Conservation (phyloP, 495 filamentous ascomycete genomes). For the Chaetomidium leptoderma region DNA sequence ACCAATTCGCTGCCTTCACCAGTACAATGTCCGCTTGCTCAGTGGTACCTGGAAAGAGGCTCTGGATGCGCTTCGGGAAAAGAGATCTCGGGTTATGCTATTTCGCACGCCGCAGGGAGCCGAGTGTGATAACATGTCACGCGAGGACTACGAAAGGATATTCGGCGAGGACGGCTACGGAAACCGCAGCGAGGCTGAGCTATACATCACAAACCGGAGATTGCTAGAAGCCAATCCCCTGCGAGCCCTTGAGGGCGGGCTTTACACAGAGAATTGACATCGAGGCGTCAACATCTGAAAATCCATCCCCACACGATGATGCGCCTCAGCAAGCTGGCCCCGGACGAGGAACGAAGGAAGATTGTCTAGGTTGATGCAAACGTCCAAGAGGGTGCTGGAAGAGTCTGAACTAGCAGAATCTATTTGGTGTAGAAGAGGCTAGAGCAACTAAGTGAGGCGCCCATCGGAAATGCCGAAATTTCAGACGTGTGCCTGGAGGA, state of each 20-base stretch:
- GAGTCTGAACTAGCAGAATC: no score
- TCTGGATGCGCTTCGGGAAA: constrained; percentile 9
- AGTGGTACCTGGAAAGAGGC: constrained; percentile 10
- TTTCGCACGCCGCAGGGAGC: background rate
- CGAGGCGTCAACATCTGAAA: no score
- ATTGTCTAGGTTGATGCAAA: no score
- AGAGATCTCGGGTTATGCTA: background rate
- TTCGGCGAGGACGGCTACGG: background rate
- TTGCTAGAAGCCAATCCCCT: background rate
- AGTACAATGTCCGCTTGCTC: background rate
- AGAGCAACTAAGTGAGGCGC: no score
- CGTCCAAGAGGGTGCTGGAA: no score
- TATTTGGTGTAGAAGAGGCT: no score
- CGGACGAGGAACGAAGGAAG: no score
- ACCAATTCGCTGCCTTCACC: background rate
- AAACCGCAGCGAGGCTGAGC: background rate
- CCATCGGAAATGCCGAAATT: no score
- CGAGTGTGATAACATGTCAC: constrained; percentile 6
- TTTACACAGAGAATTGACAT: no score
- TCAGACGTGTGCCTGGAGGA: no score
- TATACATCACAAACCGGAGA: background rate
- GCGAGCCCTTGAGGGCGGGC: background rate
- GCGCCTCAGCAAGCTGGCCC: no score
- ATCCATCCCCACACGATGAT: no score
- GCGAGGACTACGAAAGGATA: constrained; percentile 1